A percentile compares a stretch with the other conserved stretches of the same genome.
These are phyloP conservation scores for Symbiotaphrina buchneri DNA, from an alignment of 495 filamentous ascomycete genomes.

Conservation along the genomic window DNA sequence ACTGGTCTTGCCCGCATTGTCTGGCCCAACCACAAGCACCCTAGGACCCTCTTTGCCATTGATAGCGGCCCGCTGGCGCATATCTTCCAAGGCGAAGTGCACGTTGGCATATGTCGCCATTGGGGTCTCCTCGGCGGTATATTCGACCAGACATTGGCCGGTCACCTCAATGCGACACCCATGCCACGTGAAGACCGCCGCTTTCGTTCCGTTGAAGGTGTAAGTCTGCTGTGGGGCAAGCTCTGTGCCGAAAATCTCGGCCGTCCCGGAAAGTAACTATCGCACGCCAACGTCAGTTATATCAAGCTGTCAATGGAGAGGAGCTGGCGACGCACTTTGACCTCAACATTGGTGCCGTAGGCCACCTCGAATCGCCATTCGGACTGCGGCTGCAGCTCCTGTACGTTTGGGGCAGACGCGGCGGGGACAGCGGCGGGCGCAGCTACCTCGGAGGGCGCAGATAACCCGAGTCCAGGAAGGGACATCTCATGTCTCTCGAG, in stretches of 20 bases:
- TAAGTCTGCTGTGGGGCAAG: slow-evolving; percentile 63
- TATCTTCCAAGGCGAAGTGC: slow-evolving; percentile 60
- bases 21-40: slow-evolving; percentile 66
- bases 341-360: slow-evolving; percentile 33
- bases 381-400: slow-evolving; percentile 22
- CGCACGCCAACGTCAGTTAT: slow-evolving; percentile 3
- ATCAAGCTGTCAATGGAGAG: neutral
- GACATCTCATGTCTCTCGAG: too few species aligned
- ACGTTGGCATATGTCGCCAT: slow-evolving; percentile 67
- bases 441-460: too few species aligned
- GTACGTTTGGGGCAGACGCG: slow-evolving; percentile 7
- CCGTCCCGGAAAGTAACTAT: slow-evolving; percentile 61
- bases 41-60: slow-evolving; percentile 43
- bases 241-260: slow-evolving; percentile 92
- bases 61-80: slow-evolving; percentile 27
- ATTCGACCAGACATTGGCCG: slow-evolving; percentile 42
- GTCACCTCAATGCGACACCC: slow-evolving; percentile 66
- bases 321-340: slow-evolving; percentile 22
- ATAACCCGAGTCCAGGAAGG: too few species aligned
- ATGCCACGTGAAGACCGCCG: slow-evolving; percentile 76
- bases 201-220: slow-evolving; percentile 62
- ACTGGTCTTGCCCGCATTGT: slow-evolving; percentile 68
- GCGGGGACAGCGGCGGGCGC: too few species aligned
- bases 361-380: slow-evolving; percentile 92
- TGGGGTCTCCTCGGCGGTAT: slow-evolving; percentile 66